These are phyloP conservation scores for Craterostigma plantagineum DNA, from an alignment of 257 asterid genomes.

Conservation along the genomic window DNA sequence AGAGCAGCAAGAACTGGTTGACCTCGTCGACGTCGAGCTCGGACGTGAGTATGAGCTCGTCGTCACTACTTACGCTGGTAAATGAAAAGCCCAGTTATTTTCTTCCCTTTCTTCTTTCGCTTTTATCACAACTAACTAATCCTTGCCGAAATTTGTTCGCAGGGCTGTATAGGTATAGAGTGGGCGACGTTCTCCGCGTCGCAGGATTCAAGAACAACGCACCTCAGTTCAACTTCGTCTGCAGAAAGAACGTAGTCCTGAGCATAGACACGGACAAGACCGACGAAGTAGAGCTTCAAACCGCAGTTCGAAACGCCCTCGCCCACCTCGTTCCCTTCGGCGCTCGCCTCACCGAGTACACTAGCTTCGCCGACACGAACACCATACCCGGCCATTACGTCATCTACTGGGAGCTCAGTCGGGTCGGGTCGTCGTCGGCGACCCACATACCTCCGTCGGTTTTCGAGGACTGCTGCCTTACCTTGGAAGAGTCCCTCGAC, in stretches of 20 bases:
- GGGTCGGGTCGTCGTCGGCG: conserved; percentile 13
- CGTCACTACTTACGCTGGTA: conserved; percentile 72
- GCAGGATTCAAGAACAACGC: conserved; percentile 78
- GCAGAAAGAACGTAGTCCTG: conserved; percentile 61
- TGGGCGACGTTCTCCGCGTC: conserved; percentile 59
- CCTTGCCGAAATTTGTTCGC: no score
- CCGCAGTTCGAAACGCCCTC: conserved; percentile 43
- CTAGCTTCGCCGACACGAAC: conserved; percentile 45
- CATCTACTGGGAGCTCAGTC: conserved; percentile 47
- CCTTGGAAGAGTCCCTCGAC: conserved; percentile 61
- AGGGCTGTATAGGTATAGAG: conserved; percentile 55
- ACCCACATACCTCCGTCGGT: conserved; percentile 36
- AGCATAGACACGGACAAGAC: conserved; percentile 76
- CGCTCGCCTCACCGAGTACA: conserved; percentile 46
- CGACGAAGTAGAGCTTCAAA: conserved; percentile 64
- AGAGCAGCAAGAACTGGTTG: conserved; percentile 45
- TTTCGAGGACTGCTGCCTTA: conserved; percentile 50
- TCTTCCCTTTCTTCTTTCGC: no score
- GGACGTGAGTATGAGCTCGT: conserved; percentile 66
- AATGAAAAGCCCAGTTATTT: no score
- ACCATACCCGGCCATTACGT: conserved; percentile 60
- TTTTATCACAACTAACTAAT: no score
- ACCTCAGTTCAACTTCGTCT: conserved; percentile 60
- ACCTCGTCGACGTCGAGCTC: conserved; percentile 40
- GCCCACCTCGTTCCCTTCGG: conserved; percentile 34